Percentiles rank a stretch among this genome's conserved stretches.
phyloP scores from a whole-genome alignment of 768 basidiomycete species.

The Hypholoma fasciculare region DNA sequence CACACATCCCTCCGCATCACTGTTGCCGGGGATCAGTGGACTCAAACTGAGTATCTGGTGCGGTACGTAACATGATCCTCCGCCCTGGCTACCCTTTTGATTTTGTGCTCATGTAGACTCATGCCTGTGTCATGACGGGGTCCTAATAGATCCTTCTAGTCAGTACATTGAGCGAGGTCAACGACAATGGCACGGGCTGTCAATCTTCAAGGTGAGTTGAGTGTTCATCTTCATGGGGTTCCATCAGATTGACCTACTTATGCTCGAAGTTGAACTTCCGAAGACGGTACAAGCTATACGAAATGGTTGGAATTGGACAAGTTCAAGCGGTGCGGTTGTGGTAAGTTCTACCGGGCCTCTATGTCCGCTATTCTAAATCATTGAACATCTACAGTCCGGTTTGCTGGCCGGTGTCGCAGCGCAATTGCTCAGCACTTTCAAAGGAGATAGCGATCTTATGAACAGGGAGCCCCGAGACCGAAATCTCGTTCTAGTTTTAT shows the following conservation, averaged over 20 bases:
- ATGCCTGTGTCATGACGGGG: too few species aligned
- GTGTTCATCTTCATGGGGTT: not conserved
- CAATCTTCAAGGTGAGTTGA: not conserved
- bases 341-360: not conserved
- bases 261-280: conserved; percentile 10
- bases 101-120: too few species aligned
- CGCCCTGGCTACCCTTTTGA: too few species aligned
- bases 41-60: too few species aligned
- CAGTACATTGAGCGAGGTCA: not conserved
- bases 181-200: not conserved
- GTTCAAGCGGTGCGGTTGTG: conserved; percentile 16
- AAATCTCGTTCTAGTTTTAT: conserved; percentile 9
- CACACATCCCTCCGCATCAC: too few species aligned
- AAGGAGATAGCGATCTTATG: not conserved
- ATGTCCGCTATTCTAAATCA: not conserved
- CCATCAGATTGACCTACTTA: not conserved
- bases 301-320: conserved; percentile 19
- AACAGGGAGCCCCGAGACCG: not conserved
- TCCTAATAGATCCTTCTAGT: too few species aligned
- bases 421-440: conserved; percentile 15
- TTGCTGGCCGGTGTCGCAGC: conserved; percentile 14
- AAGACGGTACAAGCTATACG: conserved; percentile 6
- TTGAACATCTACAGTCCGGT: conserved; percentile 10
- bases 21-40: too few species aligned
- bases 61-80: too few species aligned